Base-by-base conservation (phyloP, 75 land plant genomes). In the Sequoia sempervirens region DNA sequence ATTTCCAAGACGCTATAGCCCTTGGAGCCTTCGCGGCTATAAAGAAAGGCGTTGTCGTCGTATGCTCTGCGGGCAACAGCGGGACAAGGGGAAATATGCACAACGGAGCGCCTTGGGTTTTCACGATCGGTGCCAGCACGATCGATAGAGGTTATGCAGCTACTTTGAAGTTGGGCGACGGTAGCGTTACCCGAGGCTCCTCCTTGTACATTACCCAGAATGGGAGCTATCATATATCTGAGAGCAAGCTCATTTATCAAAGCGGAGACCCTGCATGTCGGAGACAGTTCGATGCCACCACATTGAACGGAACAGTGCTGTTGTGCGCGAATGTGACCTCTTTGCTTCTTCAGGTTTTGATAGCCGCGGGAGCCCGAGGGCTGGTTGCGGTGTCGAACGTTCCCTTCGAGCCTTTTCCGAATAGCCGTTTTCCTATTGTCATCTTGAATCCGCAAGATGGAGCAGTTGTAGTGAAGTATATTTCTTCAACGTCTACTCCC, bases 51-150 rank as follows among this genome's bases (percentile, higher is more conserved):
- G 36, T 89, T 45, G 54, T 84, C 13, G 79, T 87, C 7, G 84
- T 84, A 6, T 72, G 75, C 73, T 86, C 90, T 45, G 90, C 86
- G 1, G 90, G 90, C 23, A 89, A 89, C 43, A 20, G 23, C 8
- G 88, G 90, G 13, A 88, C 86, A 2, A 0, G 40, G 0, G 74
- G 80, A 10, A 18, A 83, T 2, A 85, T 87, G 50, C 53, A 53
- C 34, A 89, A 89, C 84, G 70, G n/a, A 4, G 90, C 88, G 2
- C 90, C 88, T 0, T 89, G 90, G 90, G 76, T 89, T 12, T 23
- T 84, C 45, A 89, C 88, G 0, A 88, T 89, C 8, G 90, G 83
- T 7, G 88, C 88, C 0, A 87, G 75, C 83, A 86, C 86, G 50
- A 84, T 87, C 37, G 90, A 89, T 69, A 81, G 90, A 76, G 87